A percentile compares a stretch with the other conserved stretches of the same genome.
These are phyloP conservation scores for Ochetophila trinervis DNA, from an alignment of 306 rosid genomes.

Conservation along the genomic window DNA sequence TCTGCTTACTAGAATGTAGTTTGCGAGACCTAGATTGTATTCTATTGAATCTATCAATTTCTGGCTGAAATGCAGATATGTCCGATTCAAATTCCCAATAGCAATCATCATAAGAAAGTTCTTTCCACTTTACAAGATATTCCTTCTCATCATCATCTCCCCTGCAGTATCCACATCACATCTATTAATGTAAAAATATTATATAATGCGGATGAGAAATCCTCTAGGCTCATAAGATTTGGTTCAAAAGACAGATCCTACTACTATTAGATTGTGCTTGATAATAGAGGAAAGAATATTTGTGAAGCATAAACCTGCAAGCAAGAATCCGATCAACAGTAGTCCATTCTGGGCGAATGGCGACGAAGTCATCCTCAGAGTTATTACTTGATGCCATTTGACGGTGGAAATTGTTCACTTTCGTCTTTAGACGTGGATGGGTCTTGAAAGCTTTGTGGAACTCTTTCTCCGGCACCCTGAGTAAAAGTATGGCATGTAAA, in stretches of 20 bases:
- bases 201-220: neutral
- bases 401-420: constrained; percentile 78
- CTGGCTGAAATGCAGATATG: constrained; percentile 90
- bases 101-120: constrained; percentile 91
- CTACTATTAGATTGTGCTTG: constrained; percentile 7
- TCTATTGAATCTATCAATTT: constrained; percentile 76
- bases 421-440: constrained; percentile 79
- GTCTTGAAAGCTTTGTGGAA: constrained; percentile 88
- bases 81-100: constrained; percentile 90
- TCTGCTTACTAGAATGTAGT: constrained; percentile 56
- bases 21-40: constrained; percentile 66
- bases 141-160: constrained; percentile 70
- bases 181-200: constrained; percentile 2
- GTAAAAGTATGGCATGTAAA: constrained; percentile 22
- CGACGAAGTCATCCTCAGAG: constrained; percentile 87
- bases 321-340: constrained; percentile 89
- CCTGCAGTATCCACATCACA: constrained; percentile 46
- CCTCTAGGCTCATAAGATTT: neutral
- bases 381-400: constrained; percentile 66
- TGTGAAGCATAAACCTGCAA: constrained; percentile 65
- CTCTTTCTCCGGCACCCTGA: constrained; percentile 95
- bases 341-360: constrained; percentile 98
- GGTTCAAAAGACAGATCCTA: constrained; percentile 14
- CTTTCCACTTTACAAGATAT: constrained; percentile 94
- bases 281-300: constrained; percentile 21